Evolutionary conservation across 495 filamentous ascomycete species (phyloP).

Genomic region (Aspergillus nanangensis): DNA sequence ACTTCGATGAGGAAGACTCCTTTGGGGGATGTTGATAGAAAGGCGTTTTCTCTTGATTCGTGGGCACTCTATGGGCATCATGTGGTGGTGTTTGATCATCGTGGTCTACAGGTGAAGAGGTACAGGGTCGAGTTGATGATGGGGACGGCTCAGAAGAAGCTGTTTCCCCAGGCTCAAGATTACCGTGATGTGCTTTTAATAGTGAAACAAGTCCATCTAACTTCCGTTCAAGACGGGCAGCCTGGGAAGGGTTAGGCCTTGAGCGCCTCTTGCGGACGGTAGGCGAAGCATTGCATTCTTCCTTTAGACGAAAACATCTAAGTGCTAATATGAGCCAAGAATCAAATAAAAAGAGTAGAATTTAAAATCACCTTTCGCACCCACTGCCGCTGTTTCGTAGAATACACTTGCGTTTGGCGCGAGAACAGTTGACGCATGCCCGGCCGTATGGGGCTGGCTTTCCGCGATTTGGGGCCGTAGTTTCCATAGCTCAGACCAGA

Average conservation of each 20-base stretch:
- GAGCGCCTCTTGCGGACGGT: conserved; percentile 17
- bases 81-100: not conserved
- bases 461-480: not conserved
- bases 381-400: conserved; percentile 20
- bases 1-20: not conserved
- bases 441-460: conserved; percentile 39
- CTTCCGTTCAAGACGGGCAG: conserved; percentile 38
- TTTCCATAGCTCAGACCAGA: not conserved
- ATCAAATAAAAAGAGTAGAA: not conserved
- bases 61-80: not conserved
- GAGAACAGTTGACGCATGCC: conserved; percentile 46
- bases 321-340: not conserved
- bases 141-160: conserved; percentile 6
- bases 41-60: not conserved
- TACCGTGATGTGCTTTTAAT: conserved; percentile 17
- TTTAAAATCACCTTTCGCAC: conserved; percentile 35
- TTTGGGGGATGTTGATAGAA: not conserved
- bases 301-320: conserved; percentile 39
- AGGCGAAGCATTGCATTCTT: conserved; percentile 26
- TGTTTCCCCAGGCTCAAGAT: not conserved
- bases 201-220: conserved; percentile 41
- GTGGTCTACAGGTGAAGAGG: not conserved
- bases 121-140: not conserved
- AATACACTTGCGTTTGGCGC: conserved; percentile 49
- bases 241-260: conserved; percentile 5